phyloP scores from a whole-genome alignment of 768 basidiomycete genomes.

The Leccinellum luteum region DNA sequence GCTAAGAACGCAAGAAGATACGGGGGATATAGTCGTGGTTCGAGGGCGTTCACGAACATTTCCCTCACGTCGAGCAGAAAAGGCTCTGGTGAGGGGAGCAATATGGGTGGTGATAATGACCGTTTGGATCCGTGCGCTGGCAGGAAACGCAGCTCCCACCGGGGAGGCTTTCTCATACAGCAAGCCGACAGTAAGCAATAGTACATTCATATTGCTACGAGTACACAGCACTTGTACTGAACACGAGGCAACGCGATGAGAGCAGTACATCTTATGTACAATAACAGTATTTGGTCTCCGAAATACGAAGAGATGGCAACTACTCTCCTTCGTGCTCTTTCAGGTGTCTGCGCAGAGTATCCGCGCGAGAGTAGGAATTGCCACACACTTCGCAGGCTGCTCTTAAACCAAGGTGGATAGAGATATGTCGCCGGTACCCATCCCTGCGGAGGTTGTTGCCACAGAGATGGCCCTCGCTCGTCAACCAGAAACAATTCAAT shows the following conservation, averaged over 20 bases:
- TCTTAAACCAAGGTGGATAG: neutral
- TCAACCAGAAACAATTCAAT: neutral
- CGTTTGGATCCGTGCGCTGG: neutral
- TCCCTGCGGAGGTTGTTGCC: neutral
- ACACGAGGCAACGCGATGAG: neutral
- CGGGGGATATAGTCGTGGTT: too few relatives aligned
- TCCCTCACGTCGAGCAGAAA: neutral
- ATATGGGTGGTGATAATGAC: neutral
- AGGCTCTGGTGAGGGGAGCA: neutral
- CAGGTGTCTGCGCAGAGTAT: neutral
- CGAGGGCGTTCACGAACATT: neutral
- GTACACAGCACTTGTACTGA: neutral
- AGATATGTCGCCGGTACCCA: neutral
- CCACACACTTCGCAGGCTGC: neutral
- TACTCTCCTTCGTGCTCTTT: neutral
- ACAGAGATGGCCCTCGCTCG: neutral
- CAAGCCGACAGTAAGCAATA: neutral
- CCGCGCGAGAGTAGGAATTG: neutral
- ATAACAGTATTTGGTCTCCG: neutral
- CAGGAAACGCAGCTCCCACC: neutral
- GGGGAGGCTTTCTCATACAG: neutral
- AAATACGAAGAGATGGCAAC: neutral
- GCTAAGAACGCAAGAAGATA: too few relatives aligned
- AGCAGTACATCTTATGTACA: neutral
- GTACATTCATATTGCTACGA: neutral